These are phyloP conservation scores for Xylariaceae sp. DNA, from an alignment of 2,329 filamentous ascomycete species.

Conservation along the genomic window DNA sequence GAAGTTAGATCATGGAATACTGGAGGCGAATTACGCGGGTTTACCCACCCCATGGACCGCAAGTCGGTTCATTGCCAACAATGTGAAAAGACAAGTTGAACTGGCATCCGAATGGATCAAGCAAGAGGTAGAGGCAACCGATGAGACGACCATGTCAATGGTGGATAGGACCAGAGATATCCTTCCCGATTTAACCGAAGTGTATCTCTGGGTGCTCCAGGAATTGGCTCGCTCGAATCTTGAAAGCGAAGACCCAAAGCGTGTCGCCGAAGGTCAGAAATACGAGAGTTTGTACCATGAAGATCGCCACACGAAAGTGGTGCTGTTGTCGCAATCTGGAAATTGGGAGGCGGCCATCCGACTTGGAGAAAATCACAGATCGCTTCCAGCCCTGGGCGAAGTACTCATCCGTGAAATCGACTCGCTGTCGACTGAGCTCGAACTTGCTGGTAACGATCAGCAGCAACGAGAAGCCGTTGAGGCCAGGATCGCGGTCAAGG, in stretches of 20 bases:
- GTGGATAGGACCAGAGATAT: conserved; percentile 47
- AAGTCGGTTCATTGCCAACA: conserved; percentile 59
- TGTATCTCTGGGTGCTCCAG: conserved; percentile 52
- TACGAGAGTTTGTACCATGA: conserved; percentile 48
- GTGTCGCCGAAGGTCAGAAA: conserved; percentile 41
- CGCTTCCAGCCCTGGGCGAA: conserved; percentile 54
- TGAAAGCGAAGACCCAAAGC: conserved; percentile 43
- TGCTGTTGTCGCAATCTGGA: conserved; percentile 51
- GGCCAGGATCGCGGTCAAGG: conserved; percentile 44
- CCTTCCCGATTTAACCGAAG: conserved; percentile 51
- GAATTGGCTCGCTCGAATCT: conserved; percentile 53
- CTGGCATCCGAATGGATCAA: conserved; percentile 56
- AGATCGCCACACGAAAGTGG: conserved; percentile 51
- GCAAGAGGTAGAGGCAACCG: conserved; percentile 38
- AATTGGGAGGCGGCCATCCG: conserved; percentile 58
- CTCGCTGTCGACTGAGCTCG: conserved; percentile 35
- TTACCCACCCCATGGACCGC: conserved; percentile 88
- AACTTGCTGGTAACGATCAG: conserved; percentile 34
- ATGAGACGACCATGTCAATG: conserved; percentile 34
- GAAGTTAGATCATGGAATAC: conserved; percentile 61
- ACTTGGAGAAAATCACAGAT: conserved; percentile 57
- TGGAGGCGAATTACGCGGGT: conserved; percentile 62
- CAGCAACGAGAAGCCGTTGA: conserved; percentile 39
- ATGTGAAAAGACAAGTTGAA: conserved; percentile 58
- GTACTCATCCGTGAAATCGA: conserved; percentile 55